Evolutionary conservation across 805 yeast genomes (phyloP), one percentile per base, ranked within the genome.

Genomic region (Kregervanrija delftensis): DNA sequence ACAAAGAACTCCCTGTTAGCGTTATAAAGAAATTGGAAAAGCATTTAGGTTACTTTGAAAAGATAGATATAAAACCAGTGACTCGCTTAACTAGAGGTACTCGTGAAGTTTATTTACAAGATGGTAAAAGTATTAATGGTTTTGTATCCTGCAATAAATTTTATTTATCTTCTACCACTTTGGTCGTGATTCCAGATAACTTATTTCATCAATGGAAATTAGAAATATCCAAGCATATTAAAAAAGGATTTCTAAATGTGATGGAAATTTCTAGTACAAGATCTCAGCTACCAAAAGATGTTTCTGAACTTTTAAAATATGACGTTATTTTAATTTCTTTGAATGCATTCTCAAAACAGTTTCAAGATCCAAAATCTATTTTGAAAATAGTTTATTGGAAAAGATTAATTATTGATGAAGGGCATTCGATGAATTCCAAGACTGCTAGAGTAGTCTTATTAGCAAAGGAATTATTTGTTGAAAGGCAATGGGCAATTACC

Each of bases 401-500:
- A 55, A 56, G 89, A 16, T 62, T 83, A 30, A 79, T 83, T 13
- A 76, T 83, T n/a, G 90, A 83, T 58, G 90, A 83, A 58, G 89
- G 89, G 0, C 89, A 83, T 57, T 71, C 80, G 28, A 71, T 82
- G 74, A 71, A 68, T 47, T 70, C 81, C 8, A 72, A 71, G 44
- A 58, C 69, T 1, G 70, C 85, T 0, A 66, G 74, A 41, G 69
- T 76, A 0, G 80, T 76, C 8, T 55, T 60, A 8, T 55, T 77
- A 32, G 78, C 85, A 14, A 67, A 66, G 32, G 61, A 65, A 16
- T 55, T 83, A 39, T 58, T 62, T 40, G 74, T 76, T 8, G 90
- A 83, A 54, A 67, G 87, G 41, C 70, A 76, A 48, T 83, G 90
- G 90, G 79, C 81, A 0, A 86, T 83, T 1, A 78, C 85, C 0